These are phyloP conservation scores for Gracilariopsis chorda DNA, from an alignment of 23 red algal species.

Conservation along the genomic window DNA sequence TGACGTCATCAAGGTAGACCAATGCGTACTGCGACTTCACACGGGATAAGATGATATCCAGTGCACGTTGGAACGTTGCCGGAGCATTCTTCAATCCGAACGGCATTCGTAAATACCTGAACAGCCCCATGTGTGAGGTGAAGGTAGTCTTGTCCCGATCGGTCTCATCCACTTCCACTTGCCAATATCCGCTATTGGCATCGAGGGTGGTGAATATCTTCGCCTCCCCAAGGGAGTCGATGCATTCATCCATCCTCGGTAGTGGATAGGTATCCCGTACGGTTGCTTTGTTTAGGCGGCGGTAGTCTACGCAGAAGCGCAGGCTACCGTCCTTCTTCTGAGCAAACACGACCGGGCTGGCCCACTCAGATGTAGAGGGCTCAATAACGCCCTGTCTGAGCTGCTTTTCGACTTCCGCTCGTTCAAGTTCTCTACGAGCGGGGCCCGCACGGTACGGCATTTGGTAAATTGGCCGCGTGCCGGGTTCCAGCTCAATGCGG, in stretches of 20 bases:
- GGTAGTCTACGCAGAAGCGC: slow-evolving; percentile 9
- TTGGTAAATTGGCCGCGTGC: neutral
- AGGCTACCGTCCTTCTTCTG: neutral
- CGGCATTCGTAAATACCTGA: neutral
- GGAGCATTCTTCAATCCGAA: slow-evolving; percentile 26
- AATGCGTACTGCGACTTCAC: neutral
- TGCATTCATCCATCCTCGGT: slow-evolving; percentile 25
- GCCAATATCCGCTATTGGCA: slow-evolving; percentile 19
- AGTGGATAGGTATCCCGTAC: slow-evolving; percentile 13
- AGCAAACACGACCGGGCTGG: slow-evolving; percentile 1
- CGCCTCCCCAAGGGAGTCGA: slow-evolving; percentile 25
- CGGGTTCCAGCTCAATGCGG: neutral
- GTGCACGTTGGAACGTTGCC: slow-evolving; percentile 22
- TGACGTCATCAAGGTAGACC: slow-evolving; percentile 19
- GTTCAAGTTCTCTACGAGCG: neutral
- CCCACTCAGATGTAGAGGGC: neutral
- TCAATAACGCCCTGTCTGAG: neutral
- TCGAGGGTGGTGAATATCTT: slow-evolving; percentile 23
- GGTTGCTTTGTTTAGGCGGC: neutral
- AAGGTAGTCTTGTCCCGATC: neutral
- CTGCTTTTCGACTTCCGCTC: neutral
- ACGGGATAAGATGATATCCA: neutral
- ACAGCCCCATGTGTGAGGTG: slow-evolving; percentile 15
- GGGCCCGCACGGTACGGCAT: neutral
- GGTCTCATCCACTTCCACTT: neutral